Base-by-base conservation (phyloP, 495 filamentous ascomycete species). In the Podospora pseudopauciseta region DNA sequence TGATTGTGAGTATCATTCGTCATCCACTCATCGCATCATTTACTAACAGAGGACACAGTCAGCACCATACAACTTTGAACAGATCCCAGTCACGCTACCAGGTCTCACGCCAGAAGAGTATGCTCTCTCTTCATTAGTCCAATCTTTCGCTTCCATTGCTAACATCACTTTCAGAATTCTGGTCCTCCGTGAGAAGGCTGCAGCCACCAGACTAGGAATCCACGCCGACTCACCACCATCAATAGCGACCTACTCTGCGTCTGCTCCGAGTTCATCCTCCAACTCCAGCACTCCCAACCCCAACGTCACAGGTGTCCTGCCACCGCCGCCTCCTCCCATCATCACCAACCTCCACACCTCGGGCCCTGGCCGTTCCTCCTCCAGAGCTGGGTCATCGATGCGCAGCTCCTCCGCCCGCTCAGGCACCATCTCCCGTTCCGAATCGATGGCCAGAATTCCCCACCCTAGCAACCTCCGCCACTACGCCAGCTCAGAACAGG, bases 61-160 rank as follows among this genome's bases (percentile, higher is more conserved):
- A 11, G 75, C 75, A 5, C 81, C 82, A 4, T 84, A 81, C 76
- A 72, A 81, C 69, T 82, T 84, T 74, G 79, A 80, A 71, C 76
- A 77, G 26, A 76, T 80, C 70, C 60, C 74, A 26, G 63, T 75
- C 55, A 72, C 67, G 3, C 66, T 83, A 0, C 81, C 81, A 16
- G 81, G 81, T 53, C 64, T 83, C 13, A 78, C 77, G 20, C 74
- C 81, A 60, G 76, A 82, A 65, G 79, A 84, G 81, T 82, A 77
- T 72, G 30, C 30, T 32, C 7, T 0, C 30, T 32, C 30, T 32
- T 5, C 30, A 32, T 32, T 4, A 23, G 23, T 23, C 23, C 1
- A 23, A 23, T 23, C 23, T 23, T 23, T 23, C 23, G 23, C 78
- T 69, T 5, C 26, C 30, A 9, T 9, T 32, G 32, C 27, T 32